Percentiles rank a stretch among this genome's conserved stretches.
Evolutionary conservation across 768 basidiomycete genomes (phyloP).

Genomic region (Clitopilus hobsonii): DNA sequence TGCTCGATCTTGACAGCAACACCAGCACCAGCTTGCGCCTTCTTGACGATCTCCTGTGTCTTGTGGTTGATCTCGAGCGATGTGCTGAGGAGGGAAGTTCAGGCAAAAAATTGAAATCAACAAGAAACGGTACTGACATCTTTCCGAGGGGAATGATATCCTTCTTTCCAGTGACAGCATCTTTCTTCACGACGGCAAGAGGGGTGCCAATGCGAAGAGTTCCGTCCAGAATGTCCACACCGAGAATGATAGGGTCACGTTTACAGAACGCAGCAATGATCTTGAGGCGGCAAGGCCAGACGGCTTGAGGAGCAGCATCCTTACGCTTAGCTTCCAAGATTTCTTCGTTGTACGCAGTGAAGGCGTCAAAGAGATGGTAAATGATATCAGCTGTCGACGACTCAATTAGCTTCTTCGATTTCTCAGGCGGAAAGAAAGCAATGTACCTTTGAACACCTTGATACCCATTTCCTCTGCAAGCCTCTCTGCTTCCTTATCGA

Average conservation of each 20-base stretch:
- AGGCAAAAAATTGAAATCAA: conserved; percentile 1
- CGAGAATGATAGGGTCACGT: conserved; percentile 95
- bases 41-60: conserved; percentile 85
- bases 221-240: conserved; percentile 94
- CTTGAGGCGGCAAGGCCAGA: conserved; percentile 95
- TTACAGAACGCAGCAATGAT: conserved; percentile 93
- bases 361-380: conserved; percentile 95
- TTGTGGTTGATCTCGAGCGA: conserved; percentile 99
- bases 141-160: conserved; percentile 91
- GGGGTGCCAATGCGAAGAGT: conserved; percentile 90
- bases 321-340: conserved; percentile 88
- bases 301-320: conserved; percentile 91
- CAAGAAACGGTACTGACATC: conserved; percentile 54
- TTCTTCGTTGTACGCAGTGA: conserved; percentile 90
- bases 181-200: conserved; percentile 90
- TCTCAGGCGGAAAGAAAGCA: not conserved
- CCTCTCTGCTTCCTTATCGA: conserved; percentile 91
- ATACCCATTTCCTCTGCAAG: conserved; percentile 94
- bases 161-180: conserved; percentile 82
- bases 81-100: conserved; percentile 48
- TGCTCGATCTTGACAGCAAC: conserved; percentile 99
- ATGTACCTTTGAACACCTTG: conserved; percentile 83
- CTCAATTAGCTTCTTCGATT: not conserved
- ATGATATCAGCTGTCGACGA: conserved; percentile 83
- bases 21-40: conserved; percentile 90